These are phyloP conservation scores for Vitis hybrid DNA, from an alignment of 177 flowering plant genomes.

Conservation along the genomic window DNA sequence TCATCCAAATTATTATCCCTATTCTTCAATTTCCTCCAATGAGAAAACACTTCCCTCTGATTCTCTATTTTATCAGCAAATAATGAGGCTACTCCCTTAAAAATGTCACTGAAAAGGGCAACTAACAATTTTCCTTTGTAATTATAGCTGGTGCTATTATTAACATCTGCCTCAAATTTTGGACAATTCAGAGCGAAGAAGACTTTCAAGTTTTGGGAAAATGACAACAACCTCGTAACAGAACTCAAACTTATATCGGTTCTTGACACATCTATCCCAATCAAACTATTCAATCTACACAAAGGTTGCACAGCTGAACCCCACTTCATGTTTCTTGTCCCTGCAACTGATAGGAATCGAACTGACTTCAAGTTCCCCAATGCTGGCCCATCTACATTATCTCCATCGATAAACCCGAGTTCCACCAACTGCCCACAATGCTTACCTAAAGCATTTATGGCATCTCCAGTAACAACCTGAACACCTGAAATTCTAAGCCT, in stretches of 20 bases:
- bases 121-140: constrained; percentile 66
- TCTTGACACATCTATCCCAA: constrained; percentile 85
- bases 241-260: constrained; percentile 65
- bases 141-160: constrained; percentile 9
- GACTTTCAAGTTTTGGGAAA: constrained; percentile 70
- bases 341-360: constrained; percentile 82
- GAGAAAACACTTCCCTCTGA: constrained; percentile 52
- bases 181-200: constrained; percentile 83
- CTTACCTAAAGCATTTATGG: constrained; percentile 71
- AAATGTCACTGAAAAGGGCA: constrained; percentile 60
- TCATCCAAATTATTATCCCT: constrained; percentile 50
- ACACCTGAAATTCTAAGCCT: constrained; percentile 83
- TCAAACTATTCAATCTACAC: constrained; percentile 70
- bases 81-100: constrained; percentile 63
- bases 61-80: constrained; percentile 49
- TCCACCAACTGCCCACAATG: constrained; percentile 73
- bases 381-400: constrained; percentile 65
- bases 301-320: constrained; percentile 53
- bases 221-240: constrained; percentile 57
- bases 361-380: constrained; percentile 62
- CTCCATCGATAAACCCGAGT: constrained; percentile 84
- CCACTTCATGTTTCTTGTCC: constrained; percentile 79
- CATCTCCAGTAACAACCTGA: constrained; percentile 65
- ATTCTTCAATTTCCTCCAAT: constrained; percentile 45
- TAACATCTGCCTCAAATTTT: constrained; percentile 62